Evolutionary conservation across 345 rosid genomes (phyloP), one percentile per base, ranked within the genome.

Genomic region (Bruguiera gymnorhiza): DNA sequence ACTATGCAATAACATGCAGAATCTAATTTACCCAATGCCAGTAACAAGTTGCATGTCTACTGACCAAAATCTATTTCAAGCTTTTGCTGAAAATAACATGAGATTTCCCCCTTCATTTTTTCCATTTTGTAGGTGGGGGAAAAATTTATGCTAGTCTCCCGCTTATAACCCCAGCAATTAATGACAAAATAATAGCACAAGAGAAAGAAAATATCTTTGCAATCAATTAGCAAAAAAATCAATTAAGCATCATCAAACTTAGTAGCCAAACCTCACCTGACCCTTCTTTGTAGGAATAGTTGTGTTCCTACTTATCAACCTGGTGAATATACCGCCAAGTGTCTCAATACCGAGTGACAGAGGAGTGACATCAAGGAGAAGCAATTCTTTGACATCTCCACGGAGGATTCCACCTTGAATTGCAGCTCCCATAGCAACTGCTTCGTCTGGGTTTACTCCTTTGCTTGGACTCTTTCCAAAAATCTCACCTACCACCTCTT

Each of bases 341-440:
- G 81, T 78, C 72, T 78, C 81, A 20, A 78, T 69, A 69, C 81
- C 81, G 20, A 78, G 74, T 3, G 81, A 78, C 1, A 78, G 64
- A 32, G 81, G 81, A 18, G 79, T 71, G 34, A 76, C 79, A 55
- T 76, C 79, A 20, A 76, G 66, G 19, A 76, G 75, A 27, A 76
- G 79, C 62, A 76, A 50, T 60, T 76, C 79, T 46, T 76, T 76
- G 23, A 76, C 79, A 71, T 76, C 79, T 34, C 80, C 80, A 13
- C 80, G 76, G 10, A 77, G 76, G 32, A 77, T 77, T 5, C 80
- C 80, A 63, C 80, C 80, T 65, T 77, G 80, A 30, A 77, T 63
- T 18, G 80, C 80, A 72, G 80, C 80, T 63, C 80, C 80, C 69
- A 77, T 57, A 18, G 80, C 80, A 65, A 77, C 80, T 32, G 80